These are phyloP conservation scores for Trichophyton verrucosum DNA, from an alignment of 2,329 filamentous ascomycete species.

Conservation along the genomic window DNA sequence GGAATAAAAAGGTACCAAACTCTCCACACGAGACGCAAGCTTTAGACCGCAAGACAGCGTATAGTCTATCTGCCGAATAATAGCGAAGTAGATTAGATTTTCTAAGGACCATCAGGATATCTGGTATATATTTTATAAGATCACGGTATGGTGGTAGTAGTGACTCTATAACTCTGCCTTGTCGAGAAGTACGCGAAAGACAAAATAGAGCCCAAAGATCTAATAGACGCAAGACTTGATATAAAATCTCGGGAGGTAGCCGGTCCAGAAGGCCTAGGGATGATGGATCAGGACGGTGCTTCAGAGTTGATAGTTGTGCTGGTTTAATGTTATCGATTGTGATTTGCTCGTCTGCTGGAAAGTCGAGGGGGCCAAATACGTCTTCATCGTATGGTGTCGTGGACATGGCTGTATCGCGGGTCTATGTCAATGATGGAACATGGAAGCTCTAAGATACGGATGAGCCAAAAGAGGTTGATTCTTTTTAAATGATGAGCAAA, in stretches of 20 bases:
- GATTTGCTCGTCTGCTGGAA: neutral
- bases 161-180: neutral
- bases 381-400: neutral
- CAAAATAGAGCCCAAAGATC: neutral
- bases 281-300: neutral
- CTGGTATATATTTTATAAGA: neutral
- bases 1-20: conserved; percentile 3
- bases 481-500: too few species aligned
- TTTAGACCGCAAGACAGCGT: neutral
- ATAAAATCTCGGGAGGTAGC: conserved; percentile 3
- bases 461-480: too few species aligned
- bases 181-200: neutral
- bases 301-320: neutral
- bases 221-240: neutral
- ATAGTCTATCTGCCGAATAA: neutral
- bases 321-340: neutral
- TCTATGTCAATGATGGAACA: too few species aligned
- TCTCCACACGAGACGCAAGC: neutral
- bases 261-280: neutral
- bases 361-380: neutral
- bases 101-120: neutral
- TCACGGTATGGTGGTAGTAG: conserved; percentile 1
- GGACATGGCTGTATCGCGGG: neutral
- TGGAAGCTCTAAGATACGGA: too few species aligned
- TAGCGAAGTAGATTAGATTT: neutral